These are phyloP conservation scores for Claviceps monticola DNA, from an alignment of 2,329 filamentous ascomycete species.

Conservation along the genomic window DNA sequence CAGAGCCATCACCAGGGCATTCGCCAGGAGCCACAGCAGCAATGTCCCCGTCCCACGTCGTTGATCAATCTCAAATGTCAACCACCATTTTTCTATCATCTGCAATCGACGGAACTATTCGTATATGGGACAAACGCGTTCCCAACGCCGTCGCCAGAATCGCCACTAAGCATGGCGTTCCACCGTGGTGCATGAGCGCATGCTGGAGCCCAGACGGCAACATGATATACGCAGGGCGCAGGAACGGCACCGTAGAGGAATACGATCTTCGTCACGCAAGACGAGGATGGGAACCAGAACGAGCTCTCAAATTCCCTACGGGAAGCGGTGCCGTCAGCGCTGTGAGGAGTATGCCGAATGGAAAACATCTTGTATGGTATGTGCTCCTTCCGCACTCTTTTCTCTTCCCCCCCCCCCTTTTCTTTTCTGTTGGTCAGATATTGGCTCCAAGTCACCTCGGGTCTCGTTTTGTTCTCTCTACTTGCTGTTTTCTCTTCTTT, in stretches of 20 bases:
- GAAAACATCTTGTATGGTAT: conserved; percentile 71
- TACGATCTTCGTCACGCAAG: conserved; percentile 68
- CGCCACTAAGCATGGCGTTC: conserved; percentile 56
- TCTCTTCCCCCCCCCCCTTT: not conserved
- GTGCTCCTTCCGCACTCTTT: conserved; percentile 5
- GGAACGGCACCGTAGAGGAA: conserved; percentile 90
- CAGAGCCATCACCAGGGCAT: too few species aligned
- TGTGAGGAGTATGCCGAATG: conserved; percentile 82
- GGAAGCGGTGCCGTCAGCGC: conserved; percentile 85
- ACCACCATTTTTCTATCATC: conserved; percentile 79
- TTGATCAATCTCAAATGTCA: conserved; percentile 45
- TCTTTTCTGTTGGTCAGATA: too few species aligned
- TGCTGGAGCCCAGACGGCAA: conserved; percentile 96
- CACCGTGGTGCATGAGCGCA: conserved; percentile 94
- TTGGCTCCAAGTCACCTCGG: too few species aligned
- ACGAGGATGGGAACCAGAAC: conserved; percentile 55
- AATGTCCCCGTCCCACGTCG: conserved; percentile 24
- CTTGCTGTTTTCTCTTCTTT: not conserved
- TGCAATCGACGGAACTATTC: conserved; percentile 72
- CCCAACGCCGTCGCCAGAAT: conserved; percentile 69
- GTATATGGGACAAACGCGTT: conserved; percentile 84
- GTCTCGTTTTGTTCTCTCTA: too few species aligned
- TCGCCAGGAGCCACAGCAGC: conserved; percentile 19
- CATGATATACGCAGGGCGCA: conserved; percentile 79
- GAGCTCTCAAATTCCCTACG: conserved; percentile 74